Conservation (phyloP, 2,329 filamentous ascomycete genomes). For the Trichoderma polysporum region DNA sequence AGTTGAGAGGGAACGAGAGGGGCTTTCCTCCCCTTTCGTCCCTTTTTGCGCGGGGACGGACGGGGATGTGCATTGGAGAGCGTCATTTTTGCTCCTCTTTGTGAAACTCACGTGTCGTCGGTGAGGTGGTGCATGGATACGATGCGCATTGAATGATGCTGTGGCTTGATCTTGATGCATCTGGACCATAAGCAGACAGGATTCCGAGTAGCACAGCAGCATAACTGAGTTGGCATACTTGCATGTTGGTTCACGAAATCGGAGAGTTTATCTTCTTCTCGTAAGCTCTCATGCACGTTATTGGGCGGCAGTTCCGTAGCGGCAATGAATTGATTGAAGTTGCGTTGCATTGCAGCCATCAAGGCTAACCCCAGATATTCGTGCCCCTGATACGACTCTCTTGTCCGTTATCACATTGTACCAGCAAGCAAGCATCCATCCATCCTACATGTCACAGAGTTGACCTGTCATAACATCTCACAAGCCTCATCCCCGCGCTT, state of each 20-base stretch:
- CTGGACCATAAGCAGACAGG: not conserved
- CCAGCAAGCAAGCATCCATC: not conserved
- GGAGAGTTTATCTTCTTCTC: not conserved
- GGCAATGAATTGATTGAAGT: not conserved
- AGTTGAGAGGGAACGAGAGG: not conserved
- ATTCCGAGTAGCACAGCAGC: not conserved
- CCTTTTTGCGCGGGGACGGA: not conserved
- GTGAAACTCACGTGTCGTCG: not conserved
- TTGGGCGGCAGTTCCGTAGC: not conserved
- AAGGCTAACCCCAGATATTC: constrained; percentile 12
- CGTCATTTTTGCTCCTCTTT: not conserved
- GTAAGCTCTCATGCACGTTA: not conserved
- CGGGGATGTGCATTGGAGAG: not conserved
- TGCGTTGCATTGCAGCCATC: constrained; percentile 16
- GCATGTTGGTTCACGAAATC: not conserved
- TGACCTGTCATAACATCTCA: constrained; percentile 7
- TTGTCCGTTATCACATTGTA: not conserved
- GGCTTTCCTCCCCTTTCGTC: not conserved
- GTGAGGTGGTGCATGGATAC: not conserved
- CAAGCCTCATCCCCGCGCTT: constrained; percentile 1
- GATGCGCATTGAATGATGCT: not conserved
- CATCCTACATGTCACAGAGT: not conserved
- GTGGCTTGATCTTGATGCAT: not conserved
- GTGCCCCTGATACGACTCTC: constrained; percentile 15
- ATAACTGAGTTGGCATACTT: not conserved